These are phyloP conservation scores for Fomitopsis betulina DNA, from an alignment of 1,284 basidiomycete genomes.

Conservation along the genomic window DNA sequence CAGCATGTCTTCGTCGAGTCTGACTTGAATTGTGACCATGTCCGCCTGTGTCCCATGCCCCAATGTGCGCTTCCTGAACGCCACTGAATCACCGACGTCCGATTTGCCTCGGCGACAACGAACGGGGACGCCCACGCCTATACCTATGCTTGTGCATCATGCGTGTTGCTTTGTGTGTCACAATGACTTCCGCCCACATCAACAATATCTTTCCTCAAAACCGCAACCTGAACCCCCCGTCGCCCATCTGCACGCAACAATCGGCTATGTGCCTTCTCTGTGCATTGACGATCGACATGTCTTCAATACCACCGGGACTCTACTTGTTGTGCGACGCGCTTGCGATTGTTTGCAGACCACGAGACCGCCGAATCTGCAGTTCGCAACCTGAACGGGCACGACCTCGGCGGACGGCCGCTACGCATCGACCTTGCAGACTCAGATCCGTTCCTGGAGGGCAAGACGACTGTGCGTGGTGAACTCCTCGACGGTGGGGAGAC, in stretches of 20 bases:
- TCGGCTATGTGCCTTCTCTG: neutral
- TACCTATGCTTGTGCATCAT: neutral
- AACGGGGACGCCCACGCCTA: neutral
- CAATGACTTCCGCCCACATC: neutral
- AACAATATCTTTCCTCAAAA: neutral
- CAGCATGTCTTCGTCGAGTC: neutral
- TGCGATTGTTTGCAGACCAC: conserved; percentile 58
- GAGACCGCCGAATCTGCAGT: conserved; percentile 84
- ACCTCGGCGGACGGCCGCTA: conserved; percentile 66
- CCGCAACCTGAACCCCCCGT: neutral
- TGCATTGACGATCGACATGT: neutral
- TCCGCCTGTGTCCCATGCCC: neutral
- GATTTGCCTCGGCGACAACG: neutral
- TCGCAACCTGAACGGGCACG: conserved; percentile 70
- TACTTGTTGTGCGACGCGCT: neutral
- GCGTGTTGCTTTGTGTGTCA: neutral
- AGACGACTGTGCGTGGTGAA: conserved; percentile 57
- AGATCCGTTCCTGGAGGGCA: conserved; percentile 44
- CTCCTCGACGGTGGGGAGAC: conserved; percentile 56
- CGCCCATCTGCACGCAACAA: neutral
- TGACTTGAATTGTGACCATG: neutral
- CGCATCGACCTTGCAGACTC: conserved; percentile 65
- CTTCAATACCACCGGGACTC: neutral
- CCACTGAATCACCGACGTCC: neutral
- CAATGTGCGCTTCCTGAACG: neutral